These are phyloP conservation scores for Plasmodium knowlesi DNA, from an alignment of 169 alveolate genomes.

Conservation along the genomic window DNA sequence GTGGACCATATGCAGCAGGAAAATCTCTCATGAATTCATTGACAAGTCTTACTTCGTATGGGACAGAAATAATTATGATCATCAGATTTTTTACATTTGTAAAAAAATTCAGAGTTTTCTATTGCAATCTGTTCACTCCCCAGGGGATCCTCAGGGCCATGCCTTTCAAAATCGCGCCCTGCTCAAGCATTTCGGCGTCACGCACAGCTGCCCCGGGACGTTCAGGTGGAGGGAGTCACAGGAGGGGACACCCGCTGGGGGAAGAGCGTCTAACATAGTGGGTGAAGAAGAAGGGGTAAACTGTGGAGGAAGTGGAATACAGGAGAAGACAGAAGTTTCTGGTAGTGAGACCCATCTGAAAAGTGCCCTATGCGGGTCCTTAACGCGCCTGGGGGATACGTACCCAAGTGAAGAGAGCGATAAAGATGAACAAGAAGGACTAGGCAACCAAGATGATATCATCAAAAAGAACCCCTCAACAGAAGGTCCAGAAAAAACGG, in stretches of 20 bases:
- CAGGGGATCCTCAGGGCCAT: neutral
- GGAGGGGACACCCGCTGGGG: neutral
- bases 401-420: neutral
- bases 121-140: constrained; percentile 22
- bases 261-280: neutral
- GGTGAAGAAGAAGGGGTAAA: neutral
- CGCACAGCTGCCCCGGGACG: constrained; percentile 74
- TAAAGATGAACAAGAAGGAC: neutral
- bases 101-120: constrained; percentile 44
- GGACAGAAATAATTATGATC: constrained; percentile 39
- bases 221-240: neutral
- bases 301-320: neutral
- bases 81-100: constrained; percentile 65
- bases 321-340: neutral
- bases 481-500: neutral
- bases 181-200: constrained; percentile 63
- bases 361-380: neutral
- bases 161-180: constrained; percentile 15
- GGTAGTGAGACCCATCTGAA: neutral
- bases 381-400: neutral
- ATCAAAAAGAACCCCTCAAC: neutral
- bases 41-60: constrained; percentile 40
- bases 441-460: neutral
- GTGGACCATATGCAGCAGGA: constrained; percentile 62
- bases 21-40: constrained; percentile 19